Conservation (phyloP, 768 basidiomycete species). For the Coprinopsis strossmayeri region DNA sequence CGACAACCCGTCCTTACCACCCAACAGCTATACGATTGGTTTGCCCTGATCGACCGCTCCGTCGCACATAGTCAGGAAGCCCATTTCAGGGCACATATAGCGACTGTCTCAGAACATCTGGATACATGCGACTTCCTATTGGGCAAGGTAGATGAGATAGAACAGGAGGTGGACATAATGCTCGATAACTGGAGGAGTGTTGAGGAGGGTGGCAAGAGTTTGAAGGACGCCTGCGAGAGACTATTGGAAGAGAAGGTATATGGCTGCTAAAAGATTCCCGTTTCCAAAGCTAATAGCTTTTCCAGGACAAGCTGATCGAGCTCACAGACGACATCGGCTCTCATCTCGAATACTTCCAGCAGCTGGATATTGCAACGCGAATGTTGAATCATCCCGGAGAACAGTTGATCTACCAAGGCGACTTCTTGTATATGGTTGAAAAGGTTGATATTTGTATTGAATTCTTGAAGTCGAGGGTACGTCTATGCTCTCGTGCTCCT, state of each 20-base stretch:
- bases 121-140: constrained; percentile 71
- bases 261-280: no score
- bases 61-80: constrained; percentile 93
- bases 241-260: constrained; percentile 86
- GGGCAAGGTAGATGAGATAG: constrained; percentile 66
- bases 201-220: constrained; percentile 85
- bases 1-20: constrained; percentile 79
- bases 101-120: constrained; percentile 68
- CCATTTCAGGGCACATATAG: constrained; percentile 82
- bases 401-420: constrained; percentile 80
- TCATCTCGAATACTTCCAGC: constrained; percentile 88
- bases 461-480: constrained; percentile 79
- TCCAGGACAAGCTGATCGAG: constrained; percentile 68
- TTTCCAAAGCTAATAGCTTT: background rate
- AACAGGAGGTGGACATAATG: constrained; percentile 74
- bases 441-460: constrained; percentile 92
- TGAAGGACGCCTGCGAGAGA: constrained; percentile 88
- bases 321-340: constrained; percentile 78
- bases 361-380: constrained; percentile 86
- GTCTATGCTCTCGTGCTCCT: constrained; percentile 20
- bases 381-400: constrained; percentile 95
- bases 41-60: constrained; percentile 79
- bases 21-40: constrained; percentile 98
- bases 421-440: constrained; percentile 95
- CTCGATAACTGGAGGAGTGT: constrained; percentile 80